Base-by-base conservation (phyloP, 2,329 filamentous ascomycete genomes). In the Rutstroemia sp. region DNA sequence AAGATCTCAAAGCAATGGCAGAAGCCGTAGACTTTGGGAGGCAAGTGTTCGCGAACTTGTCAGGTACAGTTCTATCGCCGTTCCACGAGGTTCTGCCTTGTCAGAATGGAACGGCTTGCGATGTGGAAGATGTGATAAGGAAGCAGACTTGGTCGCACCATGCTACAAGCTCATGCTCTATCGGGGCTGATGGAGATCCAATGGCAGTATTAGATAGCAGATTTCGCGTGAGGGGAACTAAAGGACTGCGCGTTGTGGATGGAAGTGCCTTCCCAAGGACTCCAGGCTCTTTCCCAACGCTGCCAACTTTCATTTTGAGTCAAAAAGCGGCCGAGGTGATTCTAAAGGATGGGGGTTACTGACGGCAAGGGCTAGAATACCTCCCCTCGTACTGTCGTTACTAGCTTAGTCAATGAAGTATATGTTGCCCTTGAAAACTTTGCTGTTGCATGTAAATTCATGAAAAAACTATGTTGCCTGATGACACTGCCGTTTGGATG, bases 121-220 rank as follows among this genome's bases (percentile, higher is more conserved):
- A 76, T 21, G 70, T 80, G 48, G 70, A 76, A 48, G 71, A 76
- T 23, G 77, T 72, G 58, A 73, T 80, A 51, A 74, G 70, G 64
- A 73, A 78, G 42, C 72, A 76, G 34, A 73, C 76, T 1, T 83
- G 78, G 71, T 76, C 78, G 1, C 81, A 85, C 63, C 82, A 85
- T 66, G 78, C 78, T 2, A 78, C 73, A 0, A 79, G 76, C 38
- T 71, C 69, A 0, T 77, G 81, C 48, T 69, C 82, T 10, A 76
- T 76, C 2, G 66, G 83, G 6, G 75, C 66, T 0, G 66, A 84
- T 49, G 76, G 76, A 1, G 67, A 78, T 44, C 71, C 76, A 2
- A 72, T 72, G 38, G 76, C 77, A 1, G 71, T 78, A 19, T 47
- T 74, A 49, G 64, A 74, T 48, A 73, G 69, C 61, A 65, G 60